A percentile compares a stretch with the other conserved stretches of the same genome.
phyloP scores from a whole-genome alignment of 805 yeast genomes.

The Metahyphopichia silvanorum region DNA sequence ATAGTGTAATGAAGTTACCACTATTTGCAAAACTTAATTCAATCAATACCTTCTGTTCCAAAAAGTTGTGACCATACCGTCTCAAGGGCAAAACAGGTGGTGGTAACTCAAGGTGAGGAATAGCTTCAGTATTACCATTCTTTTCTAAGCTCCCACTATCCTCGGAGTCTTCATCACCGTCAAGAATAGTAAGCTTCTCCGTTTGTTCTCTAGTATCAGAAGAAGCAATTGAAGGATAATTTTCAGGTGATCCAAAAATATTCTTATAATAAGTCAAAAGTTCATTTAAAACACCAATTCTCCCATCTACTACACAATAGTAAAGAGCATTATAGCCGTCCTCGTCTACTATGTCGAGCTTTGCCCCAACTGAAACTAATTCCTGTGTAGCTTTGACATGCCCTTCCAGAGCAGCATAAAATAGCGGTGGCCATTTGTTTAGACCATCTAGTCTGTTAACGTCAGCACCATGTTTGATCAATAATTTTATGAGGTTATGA shows the following conservation, averaged over 20 bases:
- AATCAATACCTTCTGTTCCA: conserved; percentile 83
- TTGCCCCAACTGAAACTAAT: conserved; percentile 72
- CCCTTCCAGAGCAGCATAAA: conserved; percentile 87
- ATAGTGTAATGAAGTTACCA: conserved; percentile 44
- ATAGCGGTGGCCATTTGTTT: conserved; percentile 91
- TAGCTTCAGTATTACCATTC: conserved; percentile 53
- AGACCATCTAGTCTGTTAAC: conserved; percentile 79
- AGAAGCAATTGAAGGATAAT: not conserved
- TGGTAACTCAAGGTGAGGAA: conserved; percentile 88
- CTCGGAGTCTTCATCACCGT: conserved; percentile 32
- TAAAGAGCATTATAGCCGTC: conserved; percentile 78
- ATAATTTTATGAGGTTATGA: conserved; percentile 59
- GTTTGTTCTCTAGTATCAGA: not conserved
- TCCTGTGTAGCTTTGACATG: conserved; percentile 66
- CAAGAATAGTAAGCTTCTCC: conserved; percentile 23
- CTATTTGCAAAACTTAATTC: conserved; percentile 65
- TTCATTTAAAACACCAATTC: conserved; percentile 72
- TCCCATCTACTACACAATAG: conserved; percentile 94
- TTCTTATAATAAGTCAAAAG: conserved; percentile 43
- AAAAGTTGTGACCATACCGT: conserved; percentile 92
- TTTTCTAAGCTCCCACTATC: conserved; percentile 33
- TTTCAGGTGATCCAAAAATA: conserved; percentile 3
- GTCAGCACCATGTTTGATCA: conserved; percentile 67
- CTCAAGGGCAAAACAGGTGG: conserved; percentile 95
- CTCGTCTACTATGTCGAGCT: conserved; percentile 65